Evolutionary conservation across 176 grass and related monocot genomes (phyloP), one percentile per base, ranked within the genome.

Genomic region (Avena eriantha): DNA sequence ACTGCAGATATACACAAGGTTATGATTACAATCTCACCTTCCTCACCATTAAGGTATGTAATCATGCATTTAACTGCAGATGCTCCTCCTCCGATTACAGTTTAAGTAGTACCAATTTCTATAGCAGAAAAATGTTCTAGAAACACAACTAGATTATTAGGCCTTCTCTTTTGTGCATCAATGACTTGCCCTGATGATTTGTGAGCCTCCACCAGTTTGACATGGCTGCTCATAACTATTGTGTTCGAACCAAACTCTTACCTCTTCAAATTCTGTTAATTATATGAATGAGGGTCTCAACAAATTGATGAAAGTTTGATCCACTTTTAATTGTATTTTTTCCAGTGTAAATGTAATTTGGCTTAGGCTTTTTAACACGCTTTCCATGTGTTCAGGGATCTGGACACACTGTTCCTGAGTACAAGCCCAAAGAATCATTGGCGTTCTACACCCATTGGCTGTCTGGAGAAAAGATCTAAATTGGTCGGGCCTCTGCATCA

Each of bases 1-100:
- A 63, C 54, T 92, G 86, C 88, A 94, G 93, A 47, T 95, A 92
- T 78, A 86, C 84, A 56, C 86, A 95, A 88, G 96, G 90, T 23
- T 94, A 98, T 69, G 90, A 86, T 34, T 70, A 92, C 82, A 94
- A 94, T 88, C 88, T 98, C 46, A 96, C 90, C 34, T 98, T 95
- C 81, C 88, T 95, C 68, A 96, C 93, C 23, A 87, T 98, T 79
- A 98, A 98, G 96, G 96, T 95, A 81, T 0, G 59, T 15, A 54
- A 65, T n/a, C 56, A 84, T 56, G 36, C 22, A 45, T 29, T 66
- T 11, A 55, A 60, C 12, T 77, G 10, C 73, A 49, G 17, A 34
- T 79, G 46, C 26, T 53, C 57, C 21, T 50, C 31, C 60, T 76
- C 54, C 34, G 41, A n/a, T 23, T 56, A 56, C 2, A 33, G 5